A percentile compares a stretch with the other conserved stretches of the same genome.
Evolutionary conservation across 2,329 filamentous ascomycete genomes (phyloP).

Genomic region (Aureobasidium sp.): DNA sequence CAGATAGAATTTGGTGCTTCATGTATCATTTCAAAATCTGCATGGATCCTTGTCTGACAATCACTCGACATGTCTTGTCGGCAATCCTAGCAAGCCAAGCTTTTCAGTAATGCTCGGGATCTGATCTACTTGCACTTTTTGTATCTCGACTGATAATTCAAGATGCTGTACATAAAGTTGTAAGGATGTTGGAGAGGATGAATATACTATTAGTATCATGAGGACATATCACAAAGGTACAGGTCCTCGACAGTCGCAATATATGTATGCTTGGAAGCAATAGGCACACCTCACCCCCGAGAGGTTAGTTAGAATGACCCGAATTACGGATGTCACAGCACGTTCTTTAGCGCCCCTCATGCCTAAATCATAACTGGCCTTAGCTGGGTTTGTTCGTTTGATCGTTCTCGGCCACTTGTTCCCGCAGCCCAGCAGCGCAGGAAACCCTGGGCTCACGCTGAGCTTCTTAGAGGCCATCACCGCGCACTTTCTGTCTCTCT

Average conservation of each 20-base stretch:
- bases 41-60: neutral
- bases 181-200: neutral
- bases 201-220: neutral
- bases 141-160: neutral
- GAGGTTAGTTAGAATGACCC: neutral
- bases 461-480: slow-evolving; percentile 12
- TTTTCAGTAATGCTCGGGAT: slow-evolving; percentile 6
- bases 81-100: slow-evolving; percentile 14
- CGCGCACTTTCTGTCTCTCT: slow-evolving; percentile 11
- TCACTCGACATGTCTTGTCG: slow-evolving; percentile 4
- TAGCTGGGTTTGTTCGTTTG: slow-evolving; percentile 16
- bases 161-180: neutral
- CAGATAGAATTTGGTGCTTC: neutral
- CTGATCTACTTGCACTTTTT: slow-evolving; percentile 1
- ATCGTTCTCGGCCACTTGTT: slow-evolving; percentile 17
- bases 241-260: neutral
- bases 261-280: neutral
- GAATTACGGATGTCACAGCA: slow-evolving; percentile 15
- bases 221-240: neutral
- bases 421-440: slow-evolving; percentile 14
- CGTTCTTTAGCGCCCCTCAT: slow-evolving; percentile 14
- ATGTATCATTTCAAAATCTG: neutral
- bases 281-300: slow-evolving; percentile 1
- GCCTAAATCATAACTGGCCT: slow-evolving; percentile 16
- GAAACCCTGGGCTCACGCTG: slow-evolving; percentile 15